A percentile compares a stretch with the other conserved stretches of the same genome.
These are phyloP conservation scores for Aspergillus sp. DNA, from an alignment of 2,329 filamentous ascomycete species.

Conservation along the genomic window DNA sequence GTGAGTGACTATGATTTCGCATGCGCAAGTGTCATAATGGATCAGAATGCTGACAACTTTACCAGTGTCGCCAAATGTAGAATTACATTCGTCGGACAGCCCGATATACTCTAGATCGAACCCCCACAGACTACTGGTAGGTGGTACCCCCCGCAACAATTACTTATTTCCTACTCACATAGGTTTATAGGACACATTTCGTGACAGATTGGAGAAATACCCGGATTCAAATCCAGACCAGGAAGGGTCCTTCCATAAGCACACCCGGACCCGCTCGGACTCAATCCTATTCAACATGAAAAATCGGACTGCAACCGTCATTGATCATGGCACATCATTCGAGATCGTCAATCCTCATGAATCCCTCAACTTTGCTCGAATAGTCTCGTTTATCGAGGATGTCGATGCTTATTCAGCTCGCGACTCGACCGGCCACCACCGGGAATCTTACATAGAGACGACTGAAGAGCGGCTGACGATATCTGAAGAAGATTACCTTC, in stretches of 20 bases:
- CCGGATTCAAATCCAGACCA: constrained; percentile 22
- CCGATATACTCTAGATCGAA: constrained; percentile 7
- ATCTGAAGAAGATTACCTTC: constrained; percentile 17
- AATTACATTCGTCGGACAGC: constrained; percentile 8
- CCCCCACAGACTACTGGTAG: constrained; percentile 22
- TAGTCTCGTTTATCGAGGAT: constrained; percentile 40
- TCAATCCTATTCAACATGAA: constrained; percentile 30
- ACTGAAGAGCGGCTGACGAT: constrained; percentile 14
- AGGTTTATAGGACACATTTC: constrained; percentile 33
- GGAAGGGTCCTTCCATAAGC: constrained; percentile 21
- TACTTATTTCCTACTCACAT: background rate
- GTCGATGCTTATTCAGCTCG: constrained; percentile 28
- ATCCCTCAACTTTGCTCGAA: constrained; percentile 37
- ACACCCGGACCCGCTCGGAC: constrained; percentile 27
- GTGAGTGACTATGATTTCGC: constrained; percentile 15
- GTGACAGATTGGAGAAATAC: constrained; percentile 29
- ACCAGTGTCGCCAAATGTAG: constrained; percentile 15
- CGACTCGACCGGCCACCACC: constrained; percentile 21
- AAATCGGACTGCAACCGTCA: constrained; percentile 30
- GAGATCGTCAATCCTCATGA: constrained; percentile 43
- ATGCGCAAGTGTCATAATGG: constrained; percentile 4
- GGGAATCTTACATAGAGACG: constrained; percentile 25
- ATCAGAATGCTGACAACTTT: background rate
- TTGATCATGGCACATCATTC: constrained; percentile 38
- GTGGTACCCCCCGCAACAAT: background rate